Percentiles rank a stretch among this genome's conserved stretches.
These are phyloP conservation scores for Fusarium sambucinum DNA, from an alignment of 2,329 filamentous ascomycete species.

Conservation along the genomic window DNA sequence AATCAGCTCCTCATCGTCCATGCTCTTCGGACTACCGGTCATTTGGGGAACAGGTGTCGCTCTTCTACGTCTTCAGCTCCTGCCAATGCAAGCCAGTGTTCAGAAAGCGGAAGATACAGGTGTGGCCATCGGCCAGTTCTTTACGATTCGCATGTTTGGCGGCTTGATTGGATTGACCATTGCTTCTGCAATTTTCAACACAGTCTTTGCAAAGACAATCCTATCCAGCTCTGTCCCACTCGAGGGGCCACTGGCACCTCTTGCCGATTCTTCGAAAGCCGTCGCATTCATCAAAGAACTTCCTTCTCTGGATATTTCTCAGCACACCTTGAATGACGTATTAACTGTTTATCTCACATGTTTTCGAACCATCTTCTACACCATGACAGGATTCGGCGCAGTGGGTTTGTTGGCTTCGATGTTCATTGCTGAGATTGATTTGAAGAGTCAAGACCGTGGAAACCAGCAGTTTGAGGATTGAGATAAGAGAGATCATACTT, in stretches of 20 bases:
- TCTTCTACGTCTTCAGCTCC: constrained; percentile 6
- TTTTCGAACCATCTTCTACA: constrained; percentile 15
- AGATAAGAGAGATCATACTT: neutral
- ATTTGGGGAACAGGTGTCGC: constrained; percentile 23
- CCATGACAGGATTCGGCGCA: constrained; percentile 10
- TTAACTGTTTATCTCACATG: neutral
- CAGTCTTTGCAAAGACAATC: constrained; percentile 6
- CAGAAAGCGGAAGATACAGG: constrained; percentile 14
- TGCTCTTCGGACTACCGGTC: constrained; percentile 12
- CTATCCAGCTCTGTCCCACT: neutral
- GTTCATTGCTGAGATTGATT: constrained; percentile 20
- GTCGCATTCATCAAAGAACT: constrained; percentile 24
- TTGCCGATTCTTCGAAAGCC: neutral
- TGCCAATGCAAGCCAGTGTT: constrained; percentile 25
- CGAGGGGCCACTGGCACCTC: neutral
- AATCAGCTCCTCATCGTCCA: neutral
- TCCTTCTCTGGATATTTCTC: neutral
- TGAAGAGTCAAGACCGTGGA: constrained; percentile 11
- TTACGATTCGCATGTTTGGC: constrained; percentile 18
- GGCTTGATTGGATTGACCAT: constrained; percentile 7
- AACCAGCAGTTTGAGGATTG: constrained; percentile 18
- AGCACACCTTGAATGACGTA: neutral
- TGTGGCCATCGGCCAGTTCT: constrained; percentile 18
- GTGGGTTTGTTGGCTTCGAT: constrained; percentile 10
- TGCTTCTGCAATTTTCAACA: constrained; percentile 21